phyloP scores from a whole-genome alignment of 306 rosid species.

The Pueraria montana region DNA sequence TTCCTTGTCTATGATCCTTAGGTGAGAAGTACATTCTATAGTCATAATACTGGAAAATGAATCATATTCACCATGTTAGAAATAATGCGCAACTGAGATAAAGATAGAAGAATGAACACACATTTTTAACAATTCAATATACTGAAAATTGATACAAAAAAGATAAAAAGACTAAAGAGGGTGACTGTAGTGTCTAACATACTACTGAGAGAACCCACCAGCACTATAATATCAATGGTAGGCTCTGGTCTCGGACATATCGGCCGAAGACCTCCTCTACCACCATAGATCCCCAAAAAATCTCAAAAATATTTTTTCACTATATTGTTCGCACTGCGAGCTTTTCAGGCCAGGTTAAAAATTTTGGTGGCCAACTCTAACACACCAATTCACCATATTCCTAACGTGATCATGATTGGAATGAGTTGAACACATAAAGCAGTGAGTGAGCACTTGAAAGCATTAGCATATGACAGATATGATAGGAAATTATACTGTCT shows the following conservation, averaged over 20 bases:
- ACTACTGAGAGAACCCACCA: no score
- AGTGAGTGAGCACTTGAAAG: not conserved
- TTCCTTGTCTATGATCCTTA: not conserved
- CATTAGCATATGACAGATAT: not conserved
- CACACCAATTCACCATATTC: not conserved
- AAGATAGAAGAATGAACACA: not conserved
- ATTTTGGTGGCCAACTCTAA: no score
- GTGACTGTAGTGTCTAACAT: no score
- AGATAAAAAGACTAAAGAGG: no score
- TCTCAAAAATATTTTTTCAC: no score
- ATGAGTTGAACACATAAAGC: not conserved
- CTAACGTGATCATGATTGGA: not conserved
- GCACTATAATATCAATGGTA: no score
- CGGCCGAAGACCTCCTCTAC: no score
- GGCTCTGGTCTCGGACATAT: no score
- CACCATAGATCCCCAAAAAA: no score
- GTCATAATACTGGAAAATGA: not conserved
- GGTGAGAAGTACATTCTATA: slow-evolving; percentile 5
- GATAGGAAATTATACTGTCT: not conserved
- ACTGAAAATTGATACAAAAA: not conserved
- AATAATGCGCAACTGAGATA: not conserved
- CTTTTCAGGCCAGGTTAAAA: no score
- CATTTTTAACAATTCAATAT: not conserved
- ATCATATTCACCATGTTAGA: not conserved
- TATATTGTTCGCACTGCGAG: no score